Evolutionary conservation across 169 alveolate species (phyloP).

Genomic region (Eimeria falciformis): DNA sequence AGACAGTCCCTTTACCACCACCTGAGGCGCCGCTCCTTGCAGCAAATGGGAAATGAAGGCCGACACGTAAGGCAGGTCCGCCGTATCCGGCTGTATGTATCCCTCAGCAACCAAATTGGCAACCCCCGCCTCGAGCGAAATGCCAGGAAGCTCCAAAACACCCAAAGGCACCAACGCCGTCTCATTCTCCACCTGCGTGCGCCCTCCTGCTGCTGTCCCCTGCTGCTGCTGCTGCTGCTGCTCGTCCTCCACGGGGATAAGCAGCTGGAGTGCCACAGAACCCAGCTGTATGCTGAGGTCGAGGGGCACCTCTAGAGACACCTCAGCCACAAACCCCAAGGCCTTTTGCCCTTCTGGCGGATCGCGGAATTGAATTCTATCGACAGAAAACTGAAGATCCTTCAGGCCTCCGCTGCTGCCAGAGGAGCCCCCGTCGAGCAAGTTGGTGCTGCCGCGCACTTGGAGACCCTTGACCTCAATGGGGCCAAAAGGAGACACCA

Average conservation of each 20-base stretch:
- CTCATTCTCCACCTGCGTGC: background rate
- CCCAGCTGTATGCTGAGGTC: constrained; percentile 52
- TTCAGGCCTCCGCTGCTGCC: background rate
- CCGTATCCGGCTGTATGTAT: background rate
- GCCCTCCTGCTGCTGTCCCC: background rate
- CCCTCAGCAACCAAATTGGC: constrained; percentile 2
- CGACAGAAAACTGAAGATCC: background rate
- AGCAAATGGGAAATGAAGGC: constrained; percentile 17
- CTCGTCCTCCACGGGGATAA: background rate
- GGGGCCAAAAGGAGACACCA: constrained; percentile 24
- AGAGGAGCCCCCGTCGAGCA: constrained; percentile 8
- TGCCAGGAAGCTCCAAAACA: background rate
- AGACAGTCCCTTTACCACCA: background rate
- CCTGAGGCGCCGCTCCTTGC: constrained; percentile 29
- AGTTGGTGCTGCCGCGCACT: background rate
- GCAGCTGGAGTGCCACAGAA: constrained; percentile 23
- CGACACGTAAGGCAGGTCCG: constrained; percentile 22
- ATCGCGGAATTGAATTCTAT: background rate
- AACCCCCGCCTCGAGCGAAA: background rate
- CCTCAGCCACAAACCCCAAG: background rate
- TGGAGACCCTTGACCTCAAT: background rate
- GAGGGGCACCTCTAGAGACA: constrained; percentile 26
- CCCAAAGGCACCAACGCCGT: background rate
- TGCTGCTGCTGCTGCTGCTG: constrained; percentile 30
- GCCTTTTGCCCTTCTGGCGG: background rate